Conservation (phyloP, 257 asterid species). For the Gynochthodes officinalis region DNA sequence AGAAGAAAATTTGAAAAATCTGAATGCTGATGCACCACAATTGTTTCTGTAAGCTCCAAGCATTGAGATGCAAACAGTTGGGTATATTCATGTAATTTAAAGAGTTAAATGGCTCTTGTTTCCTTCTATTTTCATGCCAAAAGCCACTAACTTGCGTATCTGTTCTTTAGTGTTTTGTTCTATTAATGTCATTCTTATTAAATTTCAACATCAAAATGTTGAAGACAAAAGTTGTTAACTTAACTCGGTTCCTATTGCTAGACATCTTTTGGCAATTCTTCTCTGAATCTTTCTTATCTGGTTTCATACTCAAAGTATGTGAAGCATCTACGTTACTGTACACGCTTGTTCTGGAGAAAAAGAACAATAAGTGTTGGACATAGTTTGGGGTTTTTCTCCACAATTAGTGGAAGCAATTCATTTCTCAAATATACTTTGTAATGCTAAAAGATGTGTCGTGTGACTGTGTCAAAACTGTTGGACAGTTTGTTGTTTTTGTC, state of each 20-base stretch:
- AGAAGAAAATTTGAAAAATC: constrained; percentile 36
- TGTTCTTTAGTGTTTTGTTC: not conserved
- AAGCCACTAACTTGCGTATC: not conserved
- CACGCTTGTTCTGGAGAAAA: not conserved
- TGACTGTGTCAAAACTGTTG: not conserved
- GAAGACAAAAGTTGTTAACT: not conserved
- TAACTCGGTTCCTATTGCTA: not conserved
- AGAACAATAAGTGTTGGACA: not conserved
- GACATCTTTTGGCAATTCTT: not conserved
- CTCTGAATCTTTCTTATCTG: not conserved
- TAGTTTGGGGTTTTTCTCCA: not conserved
- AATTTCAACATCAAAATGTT: not conserved
- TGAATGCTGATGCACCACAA: not conserved
- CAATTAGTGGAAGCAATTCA: not conserved
- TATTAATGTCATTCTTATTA: not conserved
- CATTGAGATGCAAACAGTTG: not conserved
- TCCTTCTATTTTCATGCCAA: not conserved
- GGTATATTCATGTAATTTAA: too few relatives aligned
- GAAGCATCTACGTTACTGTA: not conserved
- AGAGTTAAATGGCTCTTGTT: not conserved
- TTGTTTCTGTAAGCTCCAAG: not conserved
- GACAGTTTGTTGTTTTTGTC: not conserved
- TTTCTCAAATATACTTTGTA: not conserved
- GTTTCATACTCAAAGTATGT: not conserved
- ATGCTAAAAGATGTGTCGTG: not conserved